phyloP scores from a whole-genome alignment of 1,284 basidiomycete genomes.

The Boletus subluridellus region DNA sequence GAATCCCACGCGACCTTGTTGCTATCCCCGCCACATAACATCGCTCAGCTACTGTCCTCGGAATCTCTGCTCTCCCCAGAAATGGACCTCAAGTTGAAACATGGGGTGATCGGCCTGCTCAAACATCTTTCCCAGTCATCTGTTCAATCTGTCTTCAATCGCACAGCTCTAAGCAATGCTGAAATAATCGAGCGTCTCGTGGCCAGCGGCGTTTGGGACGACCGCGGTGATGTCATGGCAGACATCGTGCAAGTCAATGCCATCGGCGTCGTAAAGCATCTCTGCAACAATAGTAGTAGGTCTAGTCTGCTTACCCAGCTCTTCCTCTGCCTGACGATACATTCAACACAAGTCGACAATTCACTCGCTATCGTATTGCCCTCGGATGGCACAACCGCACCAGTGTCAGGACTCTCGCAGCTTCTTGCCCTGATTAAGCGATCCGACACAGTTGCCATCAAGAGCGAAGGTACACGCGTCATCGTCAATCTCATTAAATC shows the following conservation, averaged over 20 bases:
- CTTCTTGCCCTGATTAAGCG: slow-evolving; percentile 74
- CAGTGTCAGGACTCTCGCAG: slow-evolving; percentile 54
- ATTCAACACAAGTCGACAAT: slow-evolving; percentile 54
- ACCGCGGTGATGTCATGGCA: slow-evolving; percentile 68
- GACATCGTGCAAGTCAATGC: slow-evolving; percentile 85
- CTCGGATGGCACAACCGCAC: slow-evolving; percentile 27
- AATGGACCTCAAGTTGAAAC: slow-evolving; percentile 78
- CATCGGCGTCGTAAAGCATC: slow-evolving; percentile 85
- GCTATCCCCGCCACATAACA: slow-evolving; percentile 49
- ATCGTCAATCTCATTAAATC: slow-evolving; percentile 80
- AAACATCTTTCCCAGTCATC: slow-evolving; percentile 80
- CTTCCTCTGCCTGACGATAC: slow-evolving; percentile 7
- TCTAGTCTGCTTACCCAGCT: slow-evolving; percentile 10
- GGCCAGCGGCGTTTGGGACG: slow-evolving; percentile 68
- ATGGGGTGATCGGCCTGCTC: slow-evolving; percentile 78
- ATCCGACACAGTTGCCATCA: slow-evolving; percentile 78
- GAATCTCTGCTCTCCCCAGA: slow-evolving; percentile 47
- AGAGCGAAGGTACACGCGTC: slow-evolving; percentile 86
- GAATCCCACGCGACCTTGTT: slow-evolving; percentile 66
- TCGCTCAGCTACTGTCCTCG: slow-evolving; percentile 51
- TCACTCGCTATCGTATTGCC: slow-evolving; percentile 56
- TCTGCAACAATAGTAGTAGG: slow-evolving; percentile 75
- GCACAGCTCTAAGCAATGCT: slow-evolving; percentile 58
- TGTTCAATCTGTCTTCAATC: slow-evolving; percentile 58
- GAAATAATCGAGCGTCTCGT: slow-evolving; percentile 62